A percentile compares a stretch with the other conserved stretches of the same genome.
phyloP scores from a whole-genome alignment of 2,329 filamentous ascomycete species.

The Botrytis porri region DNA sequence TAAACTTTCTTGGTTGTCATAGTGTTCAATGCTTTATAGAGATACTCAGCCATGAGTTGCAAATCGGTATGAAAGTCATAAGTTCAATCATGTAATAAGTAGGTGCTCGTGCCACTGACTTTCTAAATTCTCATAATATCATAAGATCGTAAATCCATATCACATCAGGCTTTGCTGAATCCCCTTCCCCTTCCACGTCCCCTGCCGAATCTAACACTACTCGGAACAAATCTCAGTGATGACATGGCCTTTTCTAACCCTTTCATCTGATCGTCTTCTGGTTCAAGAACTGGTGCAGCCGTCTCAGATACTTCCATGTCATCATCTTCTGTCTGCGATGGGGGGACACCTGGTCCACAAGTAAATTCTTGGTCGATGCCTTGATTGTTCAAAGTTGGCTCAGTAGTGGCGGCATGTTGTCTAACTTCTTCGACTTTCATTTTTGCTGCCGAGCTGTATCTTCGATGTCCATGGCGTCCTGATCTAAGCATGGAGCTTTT shows the following conservation, averaged over 20 bases:
- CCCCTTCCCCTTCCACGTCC: constrained; percentile 34
- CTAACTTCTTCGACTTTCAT: constrained; percentile 25
- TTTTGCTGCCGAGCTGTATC: constrained; percentile 46
- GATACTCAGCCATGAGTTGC: background rate
- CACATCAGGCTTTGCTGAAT: constrained; percentile 34
- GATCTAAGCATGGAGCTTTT: constrained; percentile 73
- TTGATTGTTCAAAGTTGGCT: background rate
- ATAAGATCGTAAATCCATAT: constrained; percentile 7
- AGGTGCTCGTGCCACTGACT: constrained; percentile 6
- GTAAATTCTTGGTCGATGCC: background rate
- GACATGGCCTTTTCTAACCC: constrained; percentile 67
- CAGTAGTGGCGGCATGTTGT: constrained; percentile 28
- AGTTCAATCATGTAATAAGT: background rate
- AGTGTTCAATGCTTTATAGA: background rate
- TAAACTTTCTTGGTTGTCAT: background rate
- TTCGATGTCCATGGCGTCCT: constrained; percentile 48
- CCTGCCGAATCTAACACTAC: constrained; percentile 61
- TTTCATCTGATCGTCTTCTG: constrained; percentile 48
- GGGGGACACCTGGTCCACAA: background rate
- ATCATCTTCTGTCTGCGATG: constrained; percentile 21
- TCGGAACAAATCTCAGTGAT: constrained; percentile 66
- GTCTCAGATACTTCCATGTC: constrained; percentile 60
- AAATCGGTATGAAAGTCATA: background rate
- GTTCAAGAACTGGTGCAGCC: constrained; percentile 38
- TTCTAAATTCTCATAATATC: constrained; percentile 13